Conservation (phyloP, 202 grass and related monocot species). For the Brachypodium distachyon region DNA sequence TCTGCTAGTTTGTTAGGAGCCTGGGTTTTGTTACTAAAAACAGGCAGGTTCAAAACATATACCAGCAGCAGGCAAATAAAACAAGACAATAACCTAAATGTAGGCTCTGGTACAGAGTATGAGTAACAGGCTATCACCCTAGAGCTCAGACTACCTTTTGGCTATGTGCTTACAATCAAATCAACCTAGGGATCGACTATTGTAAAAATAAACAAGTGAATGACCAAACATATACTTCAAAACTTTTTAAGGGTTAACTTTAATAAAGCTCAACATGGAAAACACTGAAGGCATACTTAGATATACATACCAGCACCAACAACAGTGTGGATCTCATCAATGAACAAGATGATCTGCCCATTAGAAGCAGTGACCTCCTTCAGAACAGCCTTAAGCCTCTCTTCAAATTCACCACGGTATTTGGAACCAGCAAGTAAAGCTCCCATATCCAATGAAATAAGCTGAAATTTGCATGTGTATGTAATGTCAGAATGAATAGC, state of each 20-base stretch:
- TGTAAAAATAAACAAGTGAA: neutral
- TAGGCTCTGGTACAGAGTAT: neutral
- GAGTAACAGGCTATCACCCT: neutral
- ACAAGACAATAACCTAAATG: neutral
- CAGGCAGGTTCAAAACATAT: neutral
- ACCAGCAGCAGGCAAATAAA: neutral
- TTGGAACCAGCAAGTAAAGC: conserved; percentile 87
- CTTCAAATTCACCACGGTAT: conserved; percentile 85
- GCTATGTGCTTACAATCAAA: neutral
- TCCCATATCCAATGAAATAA: conserved; percentile 98
- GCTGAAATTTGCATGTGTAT: conserved; percentile 29
- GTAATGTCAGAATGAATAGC: conserved; percentile 2
- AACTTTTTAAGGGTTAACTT: neutral
- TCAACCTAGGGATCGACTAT: neutral
- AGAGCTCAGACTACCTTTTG: neutral
- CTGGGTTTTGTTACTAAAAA: neutral
- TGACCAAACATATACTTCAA: neutral
- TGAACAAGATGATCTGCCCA: conserved; percentile 94
- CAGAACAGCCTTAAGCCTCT: conserved; percentile 87
- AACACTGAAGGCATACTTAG: neutral
- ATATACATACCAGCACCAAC: conserved; percentile 82
- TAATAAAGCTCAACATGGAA: neutral
- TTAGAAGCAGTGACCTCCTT: conserved; percentile 94
- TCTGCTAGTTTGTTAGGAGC: neutral
- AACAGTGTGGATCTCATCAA: conserved; percentile 96